Evolutionary conservation across 768 basidiomycete species (phyloP), one percentile per base, ranked within the genome.

Genomic region (Lactifluus echinatus): DNA sequence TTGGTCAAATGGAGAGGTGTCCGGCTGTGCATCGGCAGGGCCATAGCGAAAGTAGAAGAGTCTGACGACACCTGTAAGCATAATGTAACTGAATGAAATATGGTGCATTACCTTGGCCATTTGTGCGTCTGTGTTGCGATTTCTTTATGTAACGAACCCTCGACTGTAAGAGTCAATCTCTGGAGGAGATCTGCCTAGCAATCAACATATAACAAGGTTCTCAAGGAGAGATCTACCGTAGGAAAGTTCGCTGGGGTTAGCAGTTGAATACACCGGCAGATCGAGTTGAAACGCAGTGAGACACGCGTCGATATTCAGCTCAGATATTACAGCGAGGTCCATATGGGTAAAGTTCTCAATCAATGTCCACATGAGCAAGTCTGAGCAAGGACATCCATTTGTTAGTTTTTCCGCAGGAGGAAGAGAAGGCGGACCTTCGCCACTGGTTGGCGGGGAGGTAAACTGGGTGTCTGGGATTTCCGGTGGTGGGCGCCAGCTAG

Each of bases 291-390:
- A 74, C 0, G 75, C 75, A 2, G 74, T 69, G 24, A 86, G 67
- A 5, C 76, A 70, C 11, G 76, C 73, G 31, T 77, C 77, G 39
- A 81, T 78, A 31, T 78, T 74, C 21, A 89, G 75, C 36, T 80
- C 76, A 33, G 77, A 75, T 11, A 87, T 65, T 14, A 77, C 73
- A 5, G 81, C 84, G 11, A 86, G 71, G 61, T 89, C 87, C 74
- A 89, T 77, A 62, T 86, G 79, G 2, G 80, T 78, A 66, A 83
- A 87, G 43, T 84, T 74, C 66, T 87, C 85, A 44, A 84, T 72
- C 42, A 87, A 68, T 26, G 75, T 74, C 76, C 79, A 82, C 51
- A 85, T 68, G 4, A 76, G 69, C 31, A 71, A 69, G 10, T 75
- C 83, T 83, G 60, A 53, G 19, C 43, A 14, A 37, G 48, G 3